Conservation (phyloP, 2,329 filamentous ascomycete genomes). For the Thelonectria olida region DNA sequence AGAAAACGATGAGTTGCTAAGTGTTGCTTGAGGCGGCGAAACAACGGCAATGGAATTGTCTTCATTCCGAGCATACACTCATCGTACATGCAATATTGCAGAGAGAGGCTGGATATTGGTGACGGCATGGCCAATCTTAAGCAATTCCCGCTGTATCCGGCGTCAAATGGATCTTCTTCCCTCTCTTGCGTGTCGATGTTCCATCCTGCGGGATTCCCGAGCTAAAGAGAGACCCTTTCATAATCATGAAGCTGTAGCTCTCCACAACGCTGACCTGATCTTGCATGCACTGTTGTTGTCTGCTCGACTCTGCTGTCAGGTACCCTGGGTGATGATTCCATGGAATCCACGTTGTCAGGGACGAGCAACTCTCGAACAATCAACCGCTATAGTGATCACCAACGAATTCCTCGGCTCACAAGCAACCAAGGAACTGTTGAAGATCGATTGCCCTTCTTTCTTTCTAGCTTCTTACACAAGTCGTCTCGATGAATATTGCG, state of each 20-base stretch:
- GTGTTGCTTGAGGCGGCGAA: too few relatives aligned
- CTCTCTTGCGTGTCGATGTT: background rate
- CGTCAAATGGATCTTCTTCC: background rate
- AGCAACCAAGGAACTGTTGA: too few relatives aligned
- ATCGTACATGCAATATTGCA: too few relatives aligned
- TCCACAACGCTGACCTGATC: constrained; percentile 1
- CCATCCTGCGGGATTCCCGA: constrained; percentile 5
- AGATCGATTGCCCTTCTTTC: background rate
- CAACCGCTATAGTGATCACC: too few relatives aligned
- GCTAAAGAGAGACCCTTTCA: background rate
- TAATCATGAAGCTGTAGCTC: background rate
- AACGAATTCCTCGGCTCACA: too few relatives aligned
- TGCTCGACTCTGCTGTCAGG: constrained; percentile 3
- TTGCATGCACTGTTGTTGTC: background rate
- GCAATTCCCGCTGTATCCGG: constrained; percentile 11
- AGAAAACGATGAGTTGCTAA: too few relatives aligned
- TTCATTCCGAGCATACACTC: too few relatives aligned
- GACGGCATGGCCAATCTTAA: too few relatives aligned
- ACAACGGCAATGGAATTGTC: too few relatives aligned
- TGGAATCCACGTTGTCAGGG: background rate
- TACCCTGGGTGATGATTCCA: background rate
- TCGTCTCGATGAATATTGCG: constrained; percentile 1
- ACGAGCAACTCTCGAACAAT: background rate
- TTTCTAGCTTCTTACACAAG: background rate
- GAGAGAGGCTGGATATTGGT: too few relatives aligned